These are phyloP conservation scores for Termitomyces heimii DNA, from an alignment of 768 basidiomycete species.

Conservation along the genomic window DNA sequence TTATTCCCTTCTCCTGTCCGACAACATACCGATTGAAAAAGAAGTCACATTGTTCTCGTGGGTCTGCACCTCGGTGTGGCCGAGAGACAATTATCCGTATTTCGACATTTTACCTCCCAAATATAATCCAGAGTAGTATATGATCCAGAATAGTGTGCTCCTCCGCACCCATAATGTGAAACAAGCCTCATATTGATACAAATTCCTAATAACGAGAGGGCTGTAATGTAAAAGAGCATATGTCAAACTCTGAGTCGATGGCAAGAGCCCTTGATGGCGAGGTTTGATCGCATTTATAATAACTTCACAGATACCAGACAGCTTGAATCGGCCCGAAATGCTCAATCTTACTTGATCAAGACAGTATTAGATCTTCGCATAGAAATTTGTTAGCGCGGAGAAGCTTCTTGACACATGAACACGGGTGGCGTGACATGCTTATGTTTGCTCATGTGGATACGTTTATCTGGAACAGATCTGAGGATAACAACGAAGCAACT, in stretches of 20 bases:
- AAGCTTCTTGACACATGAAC: background rate
- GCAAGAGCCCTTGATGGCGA: background rate
- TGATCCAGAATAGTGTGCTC: background rate
- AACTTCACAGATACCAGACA: background rate
- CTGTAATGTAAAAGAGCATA: background rate
- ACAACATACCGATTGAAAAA: background rate
- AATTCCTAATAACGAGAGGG: background rate
- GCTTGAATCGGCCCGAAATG: background rate
- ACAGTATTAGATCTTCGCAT: background rate
- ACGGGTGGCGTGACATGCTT: background rate
- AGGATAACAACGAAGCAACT: background rate
- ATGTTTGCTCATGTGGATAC: background rate
- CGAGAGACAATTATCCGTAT: background rate
- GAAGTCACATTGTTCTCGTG: background rate
- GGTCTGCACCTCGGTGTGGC: background rate
- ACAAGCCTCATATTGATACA: background rate
- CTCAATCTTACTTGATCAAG: background rate
- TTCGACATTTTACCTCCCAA: background rate
- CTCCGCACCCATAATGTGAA: background rate
- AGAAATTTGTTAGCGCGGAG: background rate
- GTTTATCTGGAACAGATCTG: background rate
- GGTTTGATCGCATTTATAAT: background rate
- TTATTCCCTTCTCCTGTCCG: background rate
- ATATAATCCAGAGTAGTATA: background rate
- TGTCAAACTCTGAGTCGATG: background rate